phyloP scores from a whole-genome alignment of 257 asterid genomes.

The Nicotiana knightiana region DNA sequence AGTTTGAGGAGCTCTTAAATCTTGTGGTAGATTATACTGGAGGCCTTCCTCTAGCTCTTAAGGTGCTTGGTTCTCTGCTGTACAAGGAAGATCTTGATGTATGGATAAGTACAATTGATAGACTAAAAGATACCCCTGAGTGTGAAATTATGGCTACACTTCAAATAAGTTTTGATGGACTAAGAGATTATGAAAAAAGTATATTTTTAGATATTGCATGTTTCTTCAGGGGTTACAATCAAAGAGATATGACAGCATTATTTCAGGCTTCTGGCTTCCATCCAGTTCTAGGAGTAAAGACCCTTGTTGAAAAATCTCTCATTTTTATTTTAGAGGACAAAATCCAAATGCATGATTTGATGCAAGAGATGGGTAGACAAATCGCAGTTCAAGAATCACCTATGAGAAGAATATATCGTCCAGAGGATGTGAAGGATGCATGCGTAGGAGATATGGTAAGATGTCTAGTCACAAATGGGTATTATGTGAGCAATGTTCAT shows the following conservation, averaged over 20 bases:
- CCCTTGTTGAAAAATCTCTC: neutral
- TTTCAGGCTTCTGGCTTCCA: neutral
- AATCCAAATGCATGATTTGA: neutral
- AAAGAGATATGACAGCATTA: neutral
- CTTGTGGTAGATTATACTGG: neutral
- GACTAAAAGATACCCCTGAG: neutral
- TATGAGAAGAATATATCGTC: neutral
- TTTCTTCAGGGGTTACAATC: neutral
- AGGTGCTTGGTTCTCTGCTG: neutral
- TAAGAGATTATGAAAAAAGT: neutral
- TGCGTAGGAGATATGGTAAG: neutral
- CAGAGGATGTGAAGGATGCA: neutral
- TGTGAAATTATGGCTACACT: neutral
- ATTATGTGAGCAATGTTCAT: no score
- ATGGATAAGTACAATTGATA: neutral
- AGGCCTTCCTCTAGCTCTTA: conserved; percentile 4
- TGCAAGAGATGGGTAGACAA: neutral
- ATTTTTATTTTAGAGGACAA: neutral
- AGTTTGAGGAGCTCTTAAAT: neutral
- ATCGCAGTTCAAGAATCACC: neutral
- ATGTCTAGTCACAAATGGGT: neutral
- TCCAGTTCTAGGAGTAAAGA: neutral
- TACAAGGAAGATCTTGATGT: neutral
- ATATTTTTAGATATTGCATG: no score
- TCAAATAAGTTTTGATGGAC: neutral